phyloP scores from a whole-genome alignment of 768 basidiomycete genomes.

The Myochromella boudieri region DNA sequence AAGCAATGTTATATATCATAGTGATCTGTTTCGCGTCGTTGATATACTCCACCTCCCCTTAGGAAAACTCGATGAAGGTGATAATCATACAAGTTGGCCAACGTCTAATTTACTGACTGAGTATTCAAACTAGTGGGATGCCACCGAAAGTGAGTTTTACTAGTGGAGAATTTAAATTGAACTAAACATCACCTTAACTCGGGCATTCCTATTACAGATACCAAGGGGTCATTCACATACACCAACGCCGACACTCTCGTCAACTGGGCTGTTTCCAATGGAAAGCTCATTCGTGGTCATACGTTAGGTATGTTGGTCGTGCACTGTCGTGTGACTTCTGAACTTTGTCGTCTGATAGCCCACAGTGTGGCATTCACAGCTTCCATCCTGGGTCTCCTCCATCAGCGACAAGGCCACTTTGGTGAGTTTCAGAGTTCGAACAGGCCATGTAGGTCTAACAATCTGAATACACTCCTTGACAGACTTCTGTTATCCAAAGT shows the following conservation, averaged over 20 bases:
- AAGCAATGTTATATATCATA: slow-evolving; percentile 10
- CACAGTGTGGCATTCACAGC: slow-evolving; percentile 38
- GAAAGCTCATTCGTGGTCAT: slow-evolving; percentile 42
- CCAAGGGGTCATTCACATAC: slow-evolving; percentile 30
- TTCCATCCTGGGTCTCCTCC: slow-evolving; percentile 40
- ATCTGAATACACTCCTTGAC: neutral
- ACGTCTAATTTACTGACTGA: neutral
- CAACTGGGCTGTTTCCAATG: slow-evolving; percentile 39
- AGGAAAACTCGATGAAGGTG: slow-evolving; percentile 42
- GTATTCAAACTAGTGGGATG: slow-evolving; percentile 28
- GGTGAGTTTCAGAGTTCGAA: too few relatives aligned
- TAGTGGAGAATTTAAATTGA: too few relatives aligned
- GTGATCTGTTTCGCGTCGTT: neutral
- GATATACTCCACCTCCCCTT: neutral
- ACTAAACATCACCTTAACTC: neutral
- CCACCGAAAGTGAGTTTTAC: slow-evolving; percentile 30
- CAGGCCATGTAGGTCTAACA: too few relatives aligned
- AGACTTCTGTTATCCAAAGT: slow-evolving; percentile 44
- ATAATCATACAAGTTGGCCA: too few relatives aligned
- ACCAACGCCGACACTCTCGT: slow-evolving; percentile 34
- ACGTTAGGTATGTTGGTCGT: slow-evolving; percentile 30
- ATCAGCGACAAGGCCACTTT: slow-evolving; percentile 37
- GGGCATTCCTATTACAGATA: slow-evolving; percentile 12
- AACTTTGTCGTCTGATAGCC: too few relatives aligned
- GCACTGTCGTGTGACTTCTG: neutral